Base-by-base conservation (phyloP, 1,139 yeast genomes). In the Kodamaea fungicola region DNA sequence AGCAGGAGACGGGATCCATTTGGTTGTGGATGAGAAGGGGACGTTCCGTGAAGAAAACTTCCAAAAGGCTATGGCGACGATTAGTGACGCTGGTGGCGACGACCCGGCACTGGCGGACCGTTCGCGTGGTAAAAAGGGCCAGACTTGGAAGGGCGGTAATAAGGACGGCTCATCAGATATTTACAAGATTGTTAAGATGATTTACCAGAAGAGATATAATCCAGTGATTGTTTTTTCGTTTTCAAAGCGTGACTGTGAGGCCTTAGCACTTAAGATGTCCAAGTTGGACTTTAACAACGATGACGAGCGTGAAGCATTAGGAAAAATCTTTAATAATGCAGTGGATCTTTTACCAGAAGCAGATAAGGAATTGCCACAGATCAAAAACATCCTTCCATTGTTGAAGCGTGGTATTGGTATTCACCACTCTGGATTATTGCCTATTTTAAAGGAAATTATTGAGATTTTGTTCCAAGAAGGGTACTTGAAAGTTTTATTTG, bases 191-290 rank as follows among this genome's bases (percentile, higher is more conserved):
- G 96, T 94, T 38, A 90, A 89, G 61, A 92, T 94, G 97, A 89
- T 94, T 55, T 92, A 95, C 86, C 76, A 83, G 68, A 90, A 90
- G 57, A 83, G 89, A 53, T 92, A 88, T 63, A 92, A 92, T 54
- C 99, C 99, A 1, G 98, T 94, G 31, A 94, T 94, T 71, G 97
- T 94, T 10, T 94, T 94, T 64, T 88, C 97, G 22, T 94, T 94
- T 59, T 83, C 95, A 55, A 94, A 94, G 58, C 79, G 97, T 55
- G 98, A 94, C 56, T 94, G 98, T 68, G 99, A 94, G 63, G 76
- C 86, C 8, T 71, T 90, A 46, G 98, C 98, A 0, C 66, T 89
- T 62, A 89, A 92, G 51, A 88, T 94, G 96, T 84, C 96, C 30
- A 92, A 90, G 58, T 71, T 92, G 41, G 97, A 92, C 59, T 90